Percentiles rank a stretch among this genome's conserved stretches.
Evolutionary conservation across 768 basidiomycete species (phyloP).

Genomic region (Amanita molliuscula): DNA sequence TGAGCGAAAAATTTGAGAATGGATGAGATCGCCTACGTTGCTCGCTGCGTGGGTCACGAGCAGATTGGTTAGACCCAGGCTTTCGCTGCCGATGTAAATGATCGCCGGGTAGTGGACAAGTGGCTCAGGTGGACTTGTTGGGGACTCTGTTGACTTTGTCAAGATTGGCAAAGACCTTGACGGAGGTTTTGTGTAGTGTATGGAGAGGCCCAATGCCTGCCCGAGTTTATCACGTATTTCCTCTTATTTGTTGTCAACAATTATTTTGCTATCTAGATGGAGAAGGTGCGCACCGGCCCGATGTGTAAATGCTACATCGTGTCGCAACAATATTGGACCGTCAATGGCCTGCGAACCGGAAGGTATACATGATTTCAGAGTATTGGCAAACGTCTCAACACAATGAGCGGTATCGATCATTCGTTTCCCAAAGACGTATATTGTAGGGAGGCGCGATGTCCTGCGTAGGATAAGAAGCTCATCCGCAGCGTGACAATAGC

Average conservation of each 20-base stretch:
- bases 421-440: slow-evolving; percentile 84
- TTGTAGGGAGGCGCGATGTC: slow-evolving; percentile 77
- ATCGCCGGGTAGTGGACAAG: slow-evolving; percentile 17
- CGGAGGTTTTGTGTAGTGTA: slow-evolving; percentile 28
- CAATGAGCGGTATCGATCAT: slow-evolving; percentile 47
- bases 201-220: slow-evolving; percentile 14
- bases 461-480: slow-evolving; percentile 25
- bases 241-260: background rate
- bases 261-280: background rate
- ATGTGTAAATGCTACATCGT: slow-evolving; percentile 75
- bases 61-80: slow-evolving; percentile 72
- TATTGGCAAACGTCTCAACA: slow-evolving; percentile 26
- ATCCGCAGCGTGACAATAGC: background rate
- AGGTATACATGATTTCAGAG: slow-evolving; percentile 16
- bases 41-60: slow-evolving; percentile 70
- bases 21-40: slow-evolving; percentile 32
- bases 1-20: background rate
- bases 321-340: slow-evolving; percentile 38
- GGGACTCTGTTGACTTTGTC: background rate
- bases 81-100: slow-evolving; percentile 68
- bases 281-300: slow-evolving; percentile 36
- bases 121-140: slow-evolving; percentile 5
- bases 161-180: slow-evolving; percentile 10
- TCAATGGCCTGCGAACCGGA: slow-evolving; percentile 14
- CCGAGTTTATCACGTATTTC: slow-evolving; percentile 19